phyloP scores from a whole-genome alignment of 305 asterid genomes.

The Striga hermonthica region DNA sequence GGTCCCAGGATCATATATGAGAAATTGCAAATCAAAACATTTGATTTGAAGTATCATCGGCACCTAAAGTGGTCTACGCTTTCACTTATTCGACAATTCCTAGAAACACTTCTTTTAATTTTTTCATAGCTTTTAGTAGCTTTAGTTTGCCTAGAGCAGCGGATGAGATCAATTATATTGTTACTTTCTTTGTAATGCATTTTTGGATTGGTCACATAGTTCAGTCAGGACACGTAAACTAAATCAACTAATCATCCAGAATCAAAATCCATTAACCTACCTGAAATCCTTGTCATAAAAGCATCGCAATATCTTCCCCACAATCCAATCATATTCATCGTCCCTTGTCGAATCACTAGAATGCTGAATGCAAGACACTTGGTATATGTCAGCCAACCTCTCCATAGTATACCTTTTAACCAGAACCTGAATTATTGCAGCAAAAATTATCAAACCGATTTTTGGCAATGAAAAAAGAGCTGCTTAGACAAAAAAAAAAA shows the following conservation, averaged over 20 bases:
- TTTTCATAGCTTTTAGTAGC: constrained; percentile 7
- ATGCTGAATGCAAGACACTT: constrained; percentile 51
- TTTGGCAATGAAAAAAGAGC: background rate
- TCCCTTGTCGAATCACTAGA: constrained; percentile 41
- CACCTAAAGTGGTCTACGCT: constrained; percentile 13
- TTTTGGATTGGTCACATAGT: constrained; percentile 16
- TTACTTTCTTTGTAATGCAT: constrained; percentile 25
- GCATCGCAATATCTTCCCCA: constrained; percentile 77
- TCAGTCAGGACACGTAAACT: constrained; percentile 26
- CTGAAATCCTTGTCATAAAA: constrained; percentile 97
- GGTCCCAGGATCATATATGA: constrained; percentile 11
- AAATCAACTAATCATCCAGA: constrained; percentile 24
- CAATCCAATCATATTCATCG: constrained; percentile 76
- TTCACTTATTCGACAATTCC: constrained; percentile 6
- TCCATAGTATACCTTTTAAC: constrained; percentile 84
- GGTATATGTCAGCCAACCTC: constrained; percentile 77
- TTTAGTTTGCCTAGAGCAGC: constrained; percentile 22
- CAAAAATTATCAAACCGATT: constrained; percentile 30
- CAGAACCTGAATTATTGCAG: constrained; percentile 54
- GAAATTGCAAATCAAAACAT: constrained; percentile 22
- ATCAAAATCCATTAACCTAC: constrained; percentile 39
- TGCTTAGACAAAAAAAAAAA: constrained; percentile 13
- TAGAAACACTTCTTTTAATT: constrained; percentile 8
- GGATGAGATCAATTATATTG: background rate
- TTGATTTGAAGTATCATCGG: constrained; percentile 16